Conservation (phyloP, 2,329 filamentous ascomycete species). For the Ambrosiella xylebori region DNA sequence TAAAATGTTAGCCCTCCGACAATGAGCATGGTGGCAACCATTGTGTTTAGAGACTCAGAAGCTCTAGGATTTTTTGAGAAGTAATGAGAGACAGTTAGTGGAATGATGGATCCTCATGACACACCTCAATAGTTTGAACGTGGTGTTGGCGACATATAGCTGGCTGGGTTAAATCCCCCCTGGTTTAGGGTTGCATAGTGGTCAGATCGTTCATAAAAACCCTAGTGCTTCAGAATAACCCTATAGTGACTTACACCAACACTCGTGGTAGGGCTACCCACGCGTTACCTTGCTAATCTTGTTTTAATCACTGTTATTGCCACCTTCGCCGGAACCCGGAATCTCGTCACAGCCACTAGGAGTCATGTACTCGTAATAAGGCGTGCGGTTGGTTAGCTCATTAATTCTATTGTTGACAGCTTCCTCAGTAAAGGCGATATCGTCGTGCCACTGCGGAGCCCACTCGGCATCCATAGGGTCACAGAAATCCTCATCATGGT, state of each 20-base stretch:
- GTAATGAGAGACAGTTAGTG: no score
- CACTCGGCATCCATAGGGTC: constrained; percentile 24
- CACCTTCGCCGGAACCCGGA: not conserved
- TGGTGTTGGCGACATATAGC: no score
- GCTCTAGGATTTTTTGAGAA: no score
- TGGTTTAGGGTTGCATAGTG: no score
- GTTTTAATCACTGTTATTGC: not conserved
- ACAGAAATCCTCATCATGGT: constrained; percentile 22
- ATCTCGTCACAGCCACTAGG: not conserved
- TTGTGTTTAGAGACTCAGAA: not conserved
- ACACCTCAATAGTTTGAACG: no score
- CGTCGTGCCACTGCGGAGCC: constrained; percentile 14
- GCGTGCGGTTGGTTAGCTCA: constrained; percentile 5
- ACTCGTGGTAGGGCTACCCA: no score
- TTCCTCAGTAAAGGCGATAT: not conserved
- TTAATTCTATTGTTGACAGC: constrained; percentile 4
- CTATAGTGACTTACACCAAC: no score
- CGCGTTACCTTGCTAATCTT: no score
- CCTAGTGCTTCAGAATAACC: no score
- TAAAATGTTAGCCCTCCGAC: constrained; percentile 3
- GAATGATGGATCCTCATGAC: no score
- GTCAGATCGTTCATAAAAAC: no score
- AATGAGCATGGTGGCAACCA: constrained; percentile 1
- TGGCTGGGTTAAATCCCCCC: no score
- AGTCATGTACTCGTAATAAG: constrained; percentile 7